phyloP scores from a whole-genome alignment of 495 filamentous ascomycete species.

The Cercophora samala region DNA sequence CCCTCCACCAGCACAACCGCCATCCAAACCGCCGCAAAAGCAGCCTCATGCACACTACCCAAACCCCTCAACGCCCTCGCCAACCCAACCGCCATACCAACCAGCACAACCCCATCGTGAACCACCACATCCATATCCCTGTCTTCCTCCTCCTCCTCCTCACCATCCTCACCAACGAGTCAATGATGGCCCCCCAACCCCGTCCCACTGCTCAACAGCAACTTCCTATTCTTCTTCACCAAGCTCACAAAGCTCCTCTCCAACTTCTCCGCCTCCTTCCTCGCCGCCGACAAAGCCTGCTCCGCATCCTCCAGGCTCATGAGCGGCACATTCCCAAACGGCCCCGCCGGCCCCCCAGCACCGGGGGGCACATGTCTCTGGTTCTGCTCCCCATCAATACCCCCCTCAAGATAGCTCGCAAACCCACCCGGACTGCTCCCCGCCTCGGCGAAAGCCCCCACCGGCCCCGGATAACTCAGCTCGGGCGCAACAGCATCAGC shows the following conservation, averaged over 20 bases:
- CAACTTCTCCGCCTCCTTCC: constrained; percentile 64
- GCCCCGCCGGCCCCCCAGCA: constrained; percentile 6
- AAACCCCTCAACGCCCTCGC: constrained; percentile 21
- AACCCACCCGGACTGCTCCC: background rate
- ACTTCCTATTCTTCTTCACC: constrained; percentile 58
- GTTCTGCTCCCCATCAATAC: background rate
- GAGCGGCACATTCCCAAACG: constrained; percentile 47
- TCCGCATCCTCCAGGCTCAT: constrained; percentile 62
- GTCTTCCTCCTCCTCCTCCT: background rate
- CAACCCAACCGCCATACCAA: constrained; percentile 25
- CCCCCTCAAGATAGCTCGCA: background rate
- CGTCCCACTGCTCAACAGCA: constrained; percentile 27
- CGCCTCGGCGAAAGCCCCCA: background rate
- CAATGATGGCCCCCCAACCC: background rate
- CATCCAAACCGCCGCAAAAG: constrained; percentile 31
- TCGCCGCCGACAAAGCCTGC: constrained; percentile 50
- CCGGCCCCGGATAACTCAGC: constrained; percentile 33
- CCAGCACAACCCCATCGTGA: constrained; percentile 15
- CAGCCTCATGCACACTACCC: constrained; percentile 22
- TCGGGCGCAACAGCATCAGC: constrained; percentile 31
- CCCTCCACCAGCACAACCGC: constrained; percentile 29
- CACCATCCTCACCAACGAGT: background rate
- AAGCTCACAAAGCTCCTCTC: constrained; percentile 64
- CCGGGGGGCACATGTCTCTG: background rate
- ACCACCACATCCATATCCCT: background rate